A percentile compares a stretch with the other conserved stretches of the same genome.
Evolutionary conservation across 1,139 yeast genomes (phyloP).

Genomic region (Sugiyamaella neomexicana): DNA sequence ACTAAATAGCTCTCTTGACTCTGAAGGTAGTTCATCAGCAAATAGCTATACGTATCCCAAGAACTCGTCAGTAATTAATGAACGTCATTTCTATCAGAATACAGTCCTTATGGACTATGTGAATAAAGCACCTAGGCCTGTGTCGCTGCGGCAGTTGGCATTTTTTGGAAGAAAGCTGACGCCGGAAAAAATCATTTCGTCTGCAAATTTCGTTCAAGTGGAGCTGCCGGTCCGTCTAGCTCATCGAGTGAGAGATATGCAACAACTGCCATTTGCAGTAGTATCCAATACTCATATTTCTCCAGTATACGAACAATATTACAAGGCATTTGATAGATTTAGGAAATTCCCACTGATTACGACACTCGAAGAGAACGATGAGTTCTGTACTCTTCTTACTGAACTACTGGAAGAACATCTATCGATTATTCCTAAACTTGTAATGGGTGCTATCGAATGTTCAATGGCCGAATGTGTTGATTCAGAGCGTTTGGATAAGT

Average conservation of each 20-base stretch:
- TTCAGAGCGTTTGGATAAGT: slow-evolving; percentile 61
- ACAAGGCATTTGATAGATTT: slow-evolving; percentile 80
- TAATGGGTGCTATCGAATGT: slow-evolving; percentile 90
- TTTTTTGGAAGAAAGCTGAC: slow-evolving; percentile 82
- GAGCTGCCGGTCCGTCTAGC: slow-evolving; percentile 86
- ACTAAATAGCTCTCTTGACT: slow-evolving; percentile 25
- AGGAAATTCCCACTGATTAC: slow-evolving; percentile 68
- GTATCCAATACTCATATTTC: slow-evolving; percentile 83
- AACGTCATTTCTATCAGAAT: slow-evolving; percentile 80
- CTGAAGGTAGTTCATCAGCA: slow-evolving; percentile 4
- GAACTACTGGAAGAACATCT: slow-evolving; percentile 71
- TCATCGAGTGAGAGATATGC: slow-evolving; percentile 74
- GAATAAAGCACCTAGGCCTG: slow-evolving; percentile 76
- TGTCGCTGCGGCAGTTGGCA: slow-evolving; percentile 81
- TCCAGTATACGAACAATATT: slow-evolving; percentile 85
- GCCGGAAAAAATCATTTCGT: slow-evolving; percentile 70
- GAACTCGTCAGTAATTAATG: slow-evolving; percentile 44
- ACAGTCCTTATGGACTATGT: slow-evolving; percentile 68
- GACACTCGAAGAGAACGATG: slow-evolving; percentile 69
- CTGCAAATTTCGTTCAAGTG: slow-evolving; percentile 84
- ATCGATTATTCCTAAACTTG: slow-evolving; percentile 76
- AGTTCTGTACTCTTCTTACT: slow-evolving; percentile 64
- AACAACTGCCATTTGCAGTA: slow-evolving; percentile 77
- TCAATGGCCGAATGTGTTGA: slow-evolving; percentile 64
- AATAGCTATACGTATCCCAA: slow-evolving; percentile 36